phyloP scores from a whole-genome alignment of 1,284 basidiomycete genomes.

The Cryptococcus maquisensis region DNA sequence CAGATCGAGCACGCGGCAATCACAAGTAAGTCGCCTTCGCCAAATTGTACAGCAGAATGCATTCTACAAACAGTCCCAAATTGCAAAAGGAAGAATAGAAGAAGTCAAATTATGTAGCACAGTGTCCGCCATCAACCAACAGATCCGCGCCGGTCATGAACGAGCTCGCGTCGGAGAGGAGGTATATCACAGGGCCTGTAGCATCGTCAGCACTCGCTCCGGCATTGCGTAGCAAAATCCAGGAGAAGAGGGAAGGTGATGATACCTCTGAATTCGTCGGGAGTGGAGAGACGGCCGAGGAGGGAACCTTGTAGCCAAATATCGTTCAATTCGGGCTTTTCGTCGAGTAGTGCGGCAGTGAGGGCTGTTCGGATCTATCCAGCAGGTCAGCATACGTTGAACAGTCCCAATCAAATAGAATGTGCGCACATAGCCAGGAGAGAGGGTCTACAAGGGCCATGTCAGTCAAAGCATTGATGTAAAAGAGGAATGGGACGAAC shows the following conservation, averaged over 20 bases:
- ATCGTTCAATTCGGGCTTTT: slow-evolving; percentile 30
- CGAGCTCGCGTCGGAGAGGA: slow-evolving; percentile 43
- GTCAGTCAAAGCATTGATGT: neutral
- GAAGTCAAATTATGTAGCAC: slow-evolving; percentile 18
- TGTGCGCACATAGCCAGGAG: slow-evolving; percentile 28
- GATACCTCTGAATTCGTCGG: slow-evolving; percentile 35
- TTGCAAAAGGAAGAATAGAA: no score
- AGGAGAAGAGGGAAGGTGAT: no score
- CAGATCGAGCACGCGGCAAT: no score
- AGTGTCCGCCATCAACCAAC: slow-evolving; percentile 45
- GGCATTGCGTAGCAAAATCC: no score
- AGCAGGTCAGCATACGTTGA: slow-evolving; percentile 39
- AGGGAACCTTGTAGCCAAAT: slow-evolving; percentile 29
- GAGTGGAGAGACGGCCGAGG: slow-evolving; percentile 27
- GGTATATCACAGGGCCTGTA: slow-evolving; percentile 43
- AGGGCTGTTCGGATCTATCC: slow-evolving; percentile 60
- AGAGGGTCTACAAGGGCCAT: slow-evolving; percentile 18
- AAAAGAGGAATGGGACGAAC: neutral
- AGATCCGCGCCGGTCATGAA: slow-evolving; percentile 45
- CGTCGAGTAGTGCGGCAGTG: slow-evolving; percentile 29
- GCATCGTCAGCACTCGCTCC: no score
- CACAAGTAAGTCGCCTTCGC: no score
- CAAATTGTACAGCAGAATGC: no score
- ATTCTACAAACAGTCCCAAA: no score
- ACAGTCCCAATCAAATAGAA: neutral